Evolutionary conservation across 1,139 yeast genomes (phyloP).

Genomic region (Tardiomyces blankii): DNA sequence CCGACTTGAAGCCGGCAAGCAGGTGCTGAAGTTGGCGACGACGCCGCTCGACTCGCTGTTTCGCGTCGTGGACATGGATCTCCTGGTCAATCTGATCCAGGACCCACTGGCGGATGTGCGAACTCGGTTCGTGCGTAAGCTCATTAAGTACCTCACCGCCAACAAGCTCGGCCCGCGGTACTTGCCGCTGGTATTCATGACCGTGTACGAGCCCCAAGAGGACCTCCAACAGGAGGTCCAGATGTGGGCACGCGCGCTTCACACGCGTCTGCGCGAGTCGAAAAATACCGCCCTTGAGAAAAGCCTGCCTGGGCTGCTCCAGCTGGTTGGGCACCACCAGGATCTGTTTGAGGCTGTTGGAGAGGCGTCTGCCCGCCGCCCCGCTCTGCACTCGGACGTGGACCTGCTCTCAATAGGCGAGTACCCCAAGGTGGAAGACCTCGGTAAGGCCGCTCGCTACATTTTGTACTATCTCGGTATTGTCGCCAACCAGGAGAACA

Average conservation of each 20-base stretch:
- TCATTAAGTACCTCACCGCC: conserved; percentile 43
- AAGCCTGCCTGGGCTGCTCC: conserved; percentile 55
- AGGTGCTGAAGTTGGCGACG: conserved; percentile 54
- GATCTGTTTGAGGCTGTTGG: conserved; percentile 41
- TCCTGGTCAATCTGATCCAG: conserved; percentile 50
- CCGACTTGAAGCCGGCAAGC: conserved; percentile 58
- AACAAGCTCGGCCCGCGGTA: conserved; percentile 53
- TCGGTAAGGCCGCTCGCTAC: conserved; percentile 28
- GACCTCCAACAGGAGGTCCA: conserved; percentile 39
- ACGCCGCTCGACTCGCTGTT: conserved; percentile 41
- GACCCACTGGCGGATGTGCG: conserved; percentile 58
- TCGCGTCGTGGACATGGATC: conserved; percentile 39
- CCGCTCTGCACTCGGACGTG: neutral
- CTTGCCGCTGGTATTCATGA: conserved; percentile 55
- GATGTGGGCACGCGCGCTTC: conserved; percentile 67
- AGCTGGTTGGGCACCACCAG: conserved; percentile 65
- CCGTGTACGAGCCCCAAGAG: conserved; percentile 62
- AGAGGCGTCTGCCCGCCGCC: conserved; percentile 5
- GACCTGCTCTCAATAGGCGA: neutral
- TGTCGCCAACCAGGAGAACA: conserved; percentile 55
- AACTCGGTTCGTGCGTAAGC: conserved; percentile 35
- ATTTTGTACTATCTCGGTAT: conserved; percentile 48
- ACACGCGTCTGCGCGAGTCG: conserved; percentile 28
- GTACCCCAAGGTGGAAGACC: conserved; percentile 5
- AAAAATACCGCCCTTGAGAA: conserved; percentile 39